Conservation (phyloP, 768 basidiomycete genomes). For the Leccinum broughii region DNA sequence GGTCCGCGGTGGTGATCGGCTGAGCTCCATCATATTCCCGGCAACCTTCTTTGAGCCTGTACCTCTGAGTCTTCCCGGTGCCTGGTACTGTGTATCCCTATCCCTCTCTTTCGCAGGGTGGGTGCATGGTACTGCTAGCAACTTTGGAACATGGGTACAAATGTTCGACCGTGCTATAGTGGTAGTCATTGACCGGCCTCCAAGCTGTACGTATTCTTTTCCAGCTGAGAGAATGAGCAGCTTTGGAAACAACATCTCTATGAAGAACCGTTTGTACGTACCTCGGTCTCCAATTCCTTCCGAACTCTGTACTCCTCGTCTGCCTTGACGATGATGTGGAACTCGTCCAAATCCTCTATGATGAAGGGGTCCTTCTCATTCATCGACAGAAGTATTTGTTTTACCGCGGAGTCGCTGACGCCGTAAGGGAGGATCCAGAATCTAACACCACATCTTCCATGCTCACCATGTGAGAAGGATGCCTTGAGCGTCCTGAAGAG, state of each 20-base stretch:
- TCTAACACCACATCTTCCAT: neutral
- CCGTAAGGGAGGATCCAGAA: neutral
- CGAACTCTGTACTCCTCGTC: constrained; percentile 77
- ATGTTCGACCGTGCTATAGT: neutral
- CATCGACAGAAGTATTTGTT: constrained; percentile 81
- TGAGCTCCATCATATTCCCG: neutral
- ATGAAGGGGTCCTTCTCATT: constrained; percentile 81
- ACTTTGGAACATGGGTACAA: neutral
- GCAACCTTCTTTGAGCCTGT: neutral
- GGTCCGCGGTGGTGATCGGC: neutral
- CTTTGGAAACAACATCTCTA: neutral
- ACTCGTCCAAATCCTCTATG: constrained; percentile 84
- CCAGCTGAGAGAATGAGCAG: constrained; percentile 47
- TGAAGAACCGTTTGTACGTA: constrained; percentile 22
- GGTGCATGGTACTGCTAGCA: neutral
- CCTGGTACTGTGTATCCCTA: neutral
- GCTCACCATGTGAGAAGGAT: constrained; percentile 67
- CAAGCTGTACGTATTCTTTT: constrained; percentile 84
- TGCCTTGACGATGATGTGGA: constrained; percentile 79
- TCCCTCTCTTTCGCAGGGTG: neutral
- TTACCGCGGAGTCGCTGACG: constrained; percentile 81
- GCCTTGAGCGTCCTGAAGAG: constrained; percentile 39
- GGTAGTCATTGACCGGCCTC: constrained; percentile 39
- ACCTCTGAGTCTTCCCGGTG: neutral
- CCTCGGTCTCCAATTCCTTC: constrained; percentile 75